Conservation (phyloP, 192 early-diverging fungal species). For the Phycomyces nitens region DNA sequence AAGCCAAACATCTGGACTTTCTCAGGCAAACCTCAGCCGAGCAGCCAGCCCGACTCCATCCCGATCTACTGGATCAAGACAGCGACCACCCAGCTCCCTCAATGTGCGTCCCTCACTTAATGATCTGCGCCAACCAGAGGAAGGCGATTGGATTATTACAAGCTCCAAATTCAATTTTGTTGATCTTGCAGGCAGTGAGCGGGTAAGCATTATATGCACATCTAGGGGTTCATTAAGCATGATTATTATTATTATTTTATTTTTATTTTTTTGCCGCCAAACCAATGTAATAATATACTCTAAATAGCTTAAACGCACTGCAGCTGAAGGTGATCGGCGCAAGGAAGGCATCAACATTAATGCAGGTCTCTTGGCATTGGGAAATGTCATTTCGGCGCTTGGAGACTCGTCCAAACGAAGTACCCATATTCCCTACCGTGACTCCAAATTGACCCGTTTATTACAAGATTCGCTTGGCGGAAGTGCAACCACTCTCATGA, state of each 20-base stretch:
- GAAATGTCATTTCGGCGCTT: conserved; percentile 95
- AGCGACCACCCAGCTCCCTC: conserved; percentile 20
- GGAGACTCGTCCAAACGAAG: conserved; percentile 66
- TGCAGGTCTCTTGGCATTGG: conserved; percentile 88
- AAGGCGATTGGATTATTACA: conserved; percentile 26
- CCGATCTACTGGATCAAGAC: neutral
- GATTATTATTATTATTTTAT: too few species aligned
- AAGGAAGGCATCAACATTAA: conserved; percentile 98
- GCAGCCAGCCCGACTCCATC: conserved; percentile 11
- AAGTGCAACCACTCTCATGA: conserved; percentile 86
- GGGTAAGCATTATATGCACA: conserved; percentile 37
- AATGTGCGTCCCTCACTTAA: conserved; percentile 13
- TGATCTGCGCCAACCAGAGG: conserved; percentile 15
- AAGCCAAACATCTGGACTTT: neutral
- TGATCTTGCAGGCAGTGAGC: conserved; percentile 96
- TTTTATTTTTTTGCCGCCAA: conserved; percentile 7
- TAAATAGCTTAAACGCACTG: conserved; percentile 77
- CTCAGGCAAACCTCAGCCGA: neutral
- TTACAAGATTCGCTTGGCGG: conserved; percentile 98
- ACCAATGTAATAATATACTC: conserved; percentile 3
- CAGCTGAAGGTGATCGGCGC: conserved; percentile 87
- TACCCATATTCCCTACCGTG: conserved; percentile 90
- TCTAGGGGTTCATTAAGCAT: conserved; percentile 7
- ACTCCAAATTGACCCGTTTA: conserved; percentile 93
- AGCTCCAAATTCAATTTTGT: conserved; percentile 93